phyloP scores from a whole-genome alignment of 768 basidiomycete genomes.

The Wakefieldia striispora region DNA sequence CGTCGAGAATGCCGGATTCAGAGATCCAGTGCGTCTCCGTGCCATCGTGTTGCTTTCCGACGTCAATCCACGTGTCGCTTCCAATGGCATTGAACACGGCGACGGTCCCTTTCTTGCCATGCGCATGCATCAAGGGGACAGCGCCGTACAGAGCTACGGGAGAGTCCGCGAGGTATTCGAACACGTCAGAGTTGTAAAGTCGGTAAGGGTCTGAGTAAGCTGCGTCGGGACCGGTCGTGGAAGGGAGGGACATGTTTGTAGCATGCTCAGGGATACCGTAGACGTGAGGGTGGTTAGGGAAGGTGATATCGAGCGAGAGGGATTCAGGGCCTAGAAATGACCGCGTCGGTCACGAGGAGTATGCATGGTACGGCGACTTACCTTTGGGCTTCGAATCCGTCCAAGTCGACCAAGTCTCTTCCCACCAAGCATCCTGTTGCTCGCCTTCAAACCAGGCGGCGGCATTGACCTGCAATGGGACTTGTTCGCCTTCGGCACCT shows the following conservation, averaged over 20 bases:
- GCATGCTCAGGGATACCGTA: constrained; percentile 98
- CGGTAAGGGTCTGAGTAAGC: constrained; percentile 90
- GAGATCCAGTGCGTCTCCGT: constrained; percentile 96
- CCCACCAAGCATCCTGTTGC: constrained; percentile 81
- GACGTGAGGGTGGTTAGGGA: constrained; percentile 87
- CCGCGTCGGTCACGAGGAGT: background rate
- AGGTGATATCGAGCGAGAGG: constrained; percentile 86
- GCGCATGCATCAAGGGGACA: constrained; percentile 92
- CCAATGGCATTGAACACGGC: constrained; percentile 84
- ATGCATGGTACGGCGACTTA: constrained; percentile 27
- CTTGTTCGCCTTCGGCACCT: constrained; percentile 47
- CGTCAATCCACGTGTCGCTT: constrained; percentile 95
- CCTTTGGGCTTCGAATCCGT: constrained; percentile 96
- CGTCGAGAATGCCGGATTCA: constrained; percentile 93
- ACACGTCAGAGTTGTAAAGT: constrained; percentile 93
- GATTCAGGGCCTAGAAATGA: constrained; percentile 82
- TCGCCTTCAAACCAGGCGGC: constrained; percentile 89
- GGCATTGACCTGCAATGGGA: constrained; percentile 50
- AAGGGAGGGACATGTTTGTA: constrained; percentile 82
- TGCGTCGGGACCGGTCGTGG: constrained; percentile 77
- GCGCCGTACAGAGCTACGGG: constrained; percentile 85
- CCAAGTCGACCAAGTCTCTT: constrained; percentile 84
- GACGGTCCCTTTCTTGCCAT: constrained; percentile 82
- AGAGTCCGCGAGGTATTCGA: constrained; percentile 87
- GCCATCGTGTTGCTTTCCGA: constrained; percentile 55